phyloP scores from a whole-genome alignment of 345 rosid species.

The Capsella bursapastoris region DNA sequence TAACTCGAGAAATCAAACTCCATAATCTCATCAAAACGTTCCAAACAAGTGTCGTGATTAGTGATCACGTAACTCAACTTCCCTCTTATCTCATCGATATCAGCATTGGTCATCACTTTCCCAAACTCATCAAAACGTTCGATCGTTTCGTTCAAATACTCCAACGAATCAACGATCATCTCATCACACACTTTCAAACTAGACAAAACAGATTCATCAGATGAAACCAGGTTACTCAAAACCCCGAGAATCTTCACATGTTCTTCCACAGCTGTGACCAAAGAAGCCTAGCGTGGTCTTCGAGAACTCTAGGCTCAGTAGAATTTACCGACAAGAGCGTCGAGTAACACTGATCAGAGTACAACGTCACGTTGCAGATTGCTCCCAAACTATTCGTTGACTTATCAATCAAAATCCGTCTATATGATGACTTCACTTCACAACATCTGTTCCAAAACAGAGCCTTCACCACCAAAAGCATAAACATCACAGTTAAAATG shows the following conservation, averaged over 20 bases:
- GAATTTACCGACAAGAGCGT: background rate
- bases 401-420: background rate
- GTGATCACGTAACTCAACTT: background rate
- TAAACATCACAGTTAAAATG: background rate
- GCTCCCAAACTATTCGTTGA: conserved; percentile 3
- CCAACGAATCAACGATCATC: conserved; percentile 4
- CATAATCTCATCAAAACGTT: conserved; percentile 1
- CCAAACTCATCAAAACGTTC: background rate
- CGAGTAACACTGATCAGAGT: conserved; percentile 6
- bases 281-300: too few relatives aligned
- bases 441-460: background rate
- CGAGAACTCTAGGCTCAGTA: conserved; percentile 2
- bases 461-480: background rate
- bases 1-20: background rate
- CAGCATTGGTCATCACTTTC: background rate
- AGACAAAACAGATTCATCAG: background rate
- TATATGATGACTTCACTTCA: background rate
- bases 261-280: background rate
- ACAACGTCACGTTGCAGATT: conserved; percentile 2
- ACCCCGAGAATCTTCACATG: conserved; percentile 1
- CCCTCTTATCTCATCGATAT: background rate
- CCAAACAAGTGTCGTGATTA: conserved; percentile 6
- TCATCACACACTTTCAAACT: background rate
- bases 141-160: background rate
- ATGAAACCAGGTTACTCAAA: background rate